Percentiles rank a stretch among this genome's conserved stretches.
phyloP scores from a whole-genome alignment of 1,139 yeast genomes.

The Geotrichum candidum region DNA sequence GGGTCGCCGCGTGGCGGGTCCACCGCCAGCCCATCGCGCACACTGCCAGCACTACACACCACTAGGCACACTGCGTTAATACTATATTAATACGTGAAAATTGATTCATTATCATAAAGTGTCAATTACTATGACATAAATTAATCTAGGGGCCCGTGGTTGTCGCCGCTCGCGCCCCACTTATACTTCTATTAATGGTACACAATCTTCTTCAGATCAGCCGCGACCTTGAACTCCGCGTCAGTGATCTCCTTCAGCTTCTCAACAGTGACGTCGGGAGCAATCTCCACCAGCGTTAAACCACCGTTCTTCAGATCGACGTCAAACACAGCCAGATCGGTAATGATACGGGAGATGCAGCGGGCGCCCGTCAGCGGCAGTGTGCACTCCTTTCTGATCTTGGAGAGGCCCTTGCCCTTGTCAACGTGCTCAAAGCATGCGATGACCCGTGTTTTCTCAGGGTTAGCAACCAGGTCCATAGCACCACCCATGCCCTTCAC shows the following conservation, averaged over 20 bases:
- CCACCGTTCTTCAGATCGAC: conserved; percentile 35
- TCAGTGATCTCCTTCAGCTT: conserved; percentile 38
- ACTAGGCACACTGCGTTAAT: neutral
- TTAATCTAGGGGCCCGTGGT: neutral
- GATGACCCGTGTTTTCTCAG: conserved; percentile 40
- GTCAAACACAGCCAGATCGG: conserved; percentile 45
- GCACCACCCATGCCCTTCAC: conserved; percentile 49
- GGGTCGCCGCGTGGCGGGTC: neutral
- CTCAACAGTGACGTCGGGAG: conserved; percentile 37
- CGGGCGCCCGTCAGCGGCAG: conserved; percentile 44
- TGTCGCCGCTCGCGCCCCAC: neutral
- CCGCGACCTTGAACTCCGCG: conserved; percentile 37
- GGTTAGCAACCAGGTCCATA: conserved; percentile 47
- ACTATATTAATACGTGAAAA: neutral
- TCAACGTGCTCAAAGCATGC: conserved; percentile 44
- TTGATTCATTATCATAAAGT: neutral
- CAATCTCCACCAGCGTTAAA: conserved; percentile 38
- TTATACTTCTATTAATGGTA: neutral
- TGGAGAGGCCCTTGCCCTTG: conserved; percentile 39
- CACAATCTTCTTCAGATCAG: conserved; percentile 27
- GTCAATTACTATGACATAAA: neutral
- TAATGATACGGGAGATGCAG: conserved; percentile 43
- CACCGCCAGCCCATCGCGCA: neutral
- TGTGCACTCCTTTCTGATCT: conserved; percentile 38
- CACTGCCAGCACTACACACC: neutral